These are phyloP conservation scores for Colletotrichum cuscutae DNA, from an alignment of 2,329 filamentous ascomycete species.

Conservation along the genomic window DNA sequence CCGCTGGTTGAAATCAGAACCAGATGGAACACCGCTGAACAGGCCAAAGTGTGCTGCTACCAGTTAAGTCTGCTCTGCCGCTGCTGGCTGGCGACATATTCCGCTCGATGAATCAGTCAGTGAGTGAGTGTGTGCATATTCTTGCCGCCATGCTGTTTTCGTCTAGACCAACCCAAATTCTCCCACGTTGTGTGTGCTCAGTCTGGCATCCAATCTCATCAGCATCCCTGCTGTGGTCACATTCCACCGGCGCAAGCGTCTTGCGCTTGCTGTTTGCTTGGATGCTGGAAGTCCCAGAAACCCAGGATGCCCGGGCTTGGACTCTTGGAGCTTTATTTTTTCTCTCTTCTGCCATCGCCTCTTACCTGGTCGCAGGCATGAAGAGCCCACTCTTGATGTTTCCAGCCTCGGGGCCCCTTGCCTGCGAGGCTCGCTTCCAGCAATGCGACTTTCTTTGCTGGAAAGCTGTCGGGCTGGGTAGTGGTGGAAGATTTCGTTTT, in stretches of 20 bases:
- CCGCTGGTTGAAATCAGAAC: neutral
- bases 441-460: too few relatives aligned
- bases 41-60: neutral
- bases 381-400: neutral
- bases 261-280: constrained; percentile 13
- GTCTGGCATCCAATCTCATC: constrained; percentile 27
- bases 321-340: neutral
- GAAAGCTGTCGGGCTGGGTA: too few relatives aligned
- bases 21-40: neutral
- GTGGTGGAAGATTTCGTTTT: too few relatives aligned
- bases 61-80: neutral
- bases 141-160: constrained; percentile 25
- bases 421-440: too few relatives aligned
- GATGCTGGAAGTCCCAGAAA: neutral
- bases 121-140: neutral
- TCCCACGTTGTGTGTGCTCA: neutral
- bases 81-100: neutral
- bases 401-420: neutral
- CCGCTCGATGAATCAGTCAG: constrained; percentile 18
- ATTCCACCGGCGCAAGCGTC: constrained; percentile 24
- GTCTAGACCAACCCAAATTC: constrained; percentile 31
- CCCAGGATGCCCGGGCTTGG: constrained; percentile 1
- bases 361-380: neutral
- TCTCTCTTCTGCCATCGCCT: neutral
- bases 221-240: constrained; percentile 25